Evolutionary conservation across 1,139 yeast species (phyloP).

Genomic region (Candida buenavistaensis): DNA sequence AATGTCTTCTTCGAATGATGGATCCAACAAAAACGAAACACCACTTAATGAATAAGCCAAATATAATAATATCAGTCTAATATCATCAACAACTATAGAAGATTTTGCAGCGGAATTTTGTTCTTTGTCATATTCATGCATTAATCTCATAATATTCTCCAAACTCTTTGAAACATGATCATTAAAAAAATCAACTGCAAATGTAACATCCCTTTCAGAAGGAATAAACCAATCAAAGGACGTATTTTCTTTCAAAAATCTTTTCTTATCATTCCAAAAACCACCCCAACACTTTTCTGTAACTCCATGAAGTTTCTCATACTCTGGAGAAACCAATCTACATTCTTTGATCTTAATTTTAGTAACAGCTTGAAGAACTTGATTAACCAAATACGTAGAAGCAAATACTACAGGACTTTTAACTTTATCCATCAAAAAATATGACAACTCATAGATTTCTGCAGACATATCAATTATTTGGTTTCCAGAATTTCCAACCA

Average conservation of each 20-base stretch:
- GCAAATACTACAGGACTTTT: slow-evolving; percentile 64
- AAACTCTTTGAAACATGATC: slow-evolving; percentile 48
- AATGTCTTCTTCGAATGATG: slow-evolving; percentile 51
- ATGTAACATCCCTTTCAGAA: slow-evolving; percentile 49
- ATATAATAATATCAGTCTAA: slow-evolving; percentile 56
- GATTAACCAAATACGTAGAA: slow-evolving; percentile 56
- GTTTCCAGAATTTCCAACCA: slow-evolving; percentile 66
- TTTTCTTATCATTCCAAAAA: slow-evolving; percentile 50
- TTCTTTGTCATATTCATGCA: slow-evolving; percentile 27
- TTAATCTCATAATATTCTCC: slow-evolving; percentile 39
- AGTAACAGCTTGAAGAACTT: slow-evolving; percentile 64
- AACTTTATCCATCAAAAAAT: slow-evolving; percentile 54
- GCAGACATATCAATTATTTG: slow-evolving; percentile 44
- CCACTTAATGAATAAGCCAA: slow-evolving; percentile 71
- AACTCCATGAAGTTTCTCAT: slow-evolving; percentile 30
- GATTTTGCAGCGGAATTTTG: slow-evolving; percentile 8
- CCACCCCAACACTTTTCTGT: slow-evolving; percentile 72
- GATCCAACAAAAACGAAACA: slow-evolving; percentile 73
- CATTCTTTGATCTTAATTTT: slow-evolving; percentile 58
- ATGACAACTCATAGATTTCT: slow-evolving; percentile 52
- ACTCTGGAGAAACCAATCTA: slow-evolving; percentile 49
- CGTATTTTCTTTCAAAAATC: slow-evolving; percentile 43
- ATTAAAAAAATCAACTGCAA: slow-evolving; percentile 63
- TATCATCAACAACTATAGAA: slow-evolving; percentile 43
- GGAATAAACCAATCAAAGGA: slow-evolving; percentile 80